A percentile compares a stretch with the other conserved stretches of the same genome.
Conservation (phyloP, 805 yeast genomes). For the Cyberlindnera lachancei region DNA sequence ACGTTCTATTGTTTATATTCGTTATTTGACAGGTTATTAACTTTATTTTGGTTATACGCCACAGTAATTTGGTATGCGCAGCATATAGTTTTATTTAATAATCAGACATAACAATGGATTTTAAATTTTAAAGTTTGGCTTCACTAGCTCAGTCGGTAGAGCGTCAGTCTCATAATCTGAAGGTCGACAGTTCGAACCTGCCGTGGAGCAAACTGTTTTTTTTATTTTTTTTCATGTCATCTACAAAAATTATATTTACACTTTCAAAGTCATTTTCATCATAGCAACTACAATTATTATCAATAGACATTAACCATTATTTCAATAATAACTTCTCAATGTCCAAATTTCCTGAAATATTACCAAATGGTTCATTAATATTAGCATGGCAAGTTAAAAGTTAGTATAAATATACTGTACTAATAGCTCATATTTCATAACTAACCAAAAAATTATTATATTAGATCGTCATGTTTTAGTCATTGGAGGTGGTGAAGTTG, state of each 20-base stretch:
- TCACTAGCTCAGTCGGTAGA: constrained; percentile 52
- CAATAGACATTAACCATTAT: too few relatives aligned
- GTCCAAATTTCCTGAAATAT: constrained; percentile 13
- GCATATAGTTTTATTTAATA: too few relatives aligned
- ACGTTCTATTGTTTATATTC: too few relatives aligned
- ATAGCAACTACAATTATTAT: too few relatives aligned
- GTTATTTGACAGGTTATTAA: too few relatives aligned
- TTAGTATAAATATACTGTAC: constrained; percentile 21
- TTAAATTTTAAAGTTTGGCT: constrained; percentile 21
- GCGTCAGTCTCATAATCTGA: constrained; percentile 54
- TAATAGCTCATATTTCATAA: constrained; percentile 8
- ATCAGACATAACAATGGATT: neutral
- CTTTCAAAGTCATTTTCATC: too few relatives aligned
- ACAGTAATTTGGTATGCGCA: too few relatives aligned
- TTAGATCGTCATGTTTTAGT: constrained; percentile 54
- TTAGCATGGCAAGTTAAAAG: constrained; percentile 70
- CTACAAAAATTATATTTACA: too few relatives aligned
- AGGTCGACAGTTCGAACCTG: constrained; percentile 52
- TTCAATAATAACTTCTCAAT: too few relatives aligned
- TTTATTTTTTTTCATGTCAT: constrained; percentile 6
- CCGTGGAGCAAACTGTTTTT: constrained; percentile 34
- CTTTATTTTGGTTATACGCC: too few relatives aligned
- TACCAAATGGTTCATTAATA: constrained; percentile 48
- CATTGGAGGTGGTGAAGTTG: constrained; percentile 77
- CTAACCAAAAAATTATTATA: too few relatives aligned